A percentile compares a stretch with the other conserved stretches of the same genome.
These are phyloP conservation scores for Leptosphaerulina australis DNA, from an alignment of 2,329 filamentous ascomycete species.

Conservation along the genomic window DNA sequence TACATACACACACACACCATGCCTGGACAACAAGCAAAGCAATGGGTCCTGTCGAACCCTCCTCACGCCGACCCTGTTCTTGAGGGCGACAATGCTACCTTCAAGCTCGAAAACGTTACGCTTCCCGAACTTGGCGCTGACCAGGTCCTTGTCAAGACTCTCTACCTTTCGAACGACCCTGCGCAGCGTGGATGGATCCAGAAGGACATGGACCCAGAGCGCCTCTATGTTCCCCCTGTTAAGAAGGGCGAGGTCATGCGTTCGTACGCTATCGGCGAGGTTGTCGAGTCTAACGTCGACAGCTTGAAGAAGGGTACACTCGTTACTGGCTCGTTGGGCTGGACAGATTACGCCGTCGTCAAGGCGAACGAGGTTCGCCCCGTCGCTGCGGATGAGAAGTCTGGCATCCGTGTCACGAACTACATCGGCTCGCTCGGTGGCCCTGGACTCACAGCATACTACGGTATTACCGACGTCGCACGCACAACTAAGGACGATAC, in stretches of 20 bases:
- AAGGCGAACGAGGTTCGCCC: constrained; percentile 42
- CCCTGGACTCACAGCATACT: constrained; percentile 73
- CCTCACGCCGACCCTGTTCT: constrained; percentile 47
- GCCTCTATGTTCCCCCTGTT: constrained; percentile 57
- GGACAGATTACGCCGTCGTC: constrained; percentile 69
- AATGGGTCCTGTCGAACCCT: constrained; percentile 54
- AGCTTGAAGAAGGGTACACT: constrained; percentile 63
- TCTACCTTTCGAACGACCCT: constrained; percentile 60
- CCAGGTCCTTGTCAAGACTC: constrained; percentile 55
- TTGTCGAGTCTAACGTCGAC: constrained; percentile 63
- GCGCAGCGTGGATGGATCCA: constrained; percentile 60
- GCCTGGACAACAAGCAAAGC: constrained; percentile 45
- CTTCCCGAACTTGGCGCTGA: constrained; percentile 47
- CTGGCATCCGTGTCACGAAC: constrained; percentile 51
- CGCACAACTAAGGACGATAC: constrained; percentile 70
- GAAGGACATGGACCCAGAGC: constrained; percentile 47
- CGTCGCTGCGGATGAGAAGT: constrained; percentile 38
- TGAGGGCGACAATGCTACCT: constrained; percentile 48
- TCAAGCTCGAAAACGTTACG: constrained; percentile 46
- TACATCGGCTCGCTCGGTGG: constrained; percentile 56
- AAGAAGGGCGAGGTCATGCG: constrained; percentile 64
- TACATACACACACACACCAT: constrained; percentile 25
- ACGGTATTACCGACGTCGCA: constrained; percentile 72
- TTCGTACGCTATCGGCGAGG: constrained; percentile 63
- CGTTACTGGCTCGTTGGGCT: constrained; percentile 62